These are phyloP conservation scores for Lactarius tabidus DNA, from an alignment of 768 basidiomycete genomes.

Conservation along the genomic window DNA sequence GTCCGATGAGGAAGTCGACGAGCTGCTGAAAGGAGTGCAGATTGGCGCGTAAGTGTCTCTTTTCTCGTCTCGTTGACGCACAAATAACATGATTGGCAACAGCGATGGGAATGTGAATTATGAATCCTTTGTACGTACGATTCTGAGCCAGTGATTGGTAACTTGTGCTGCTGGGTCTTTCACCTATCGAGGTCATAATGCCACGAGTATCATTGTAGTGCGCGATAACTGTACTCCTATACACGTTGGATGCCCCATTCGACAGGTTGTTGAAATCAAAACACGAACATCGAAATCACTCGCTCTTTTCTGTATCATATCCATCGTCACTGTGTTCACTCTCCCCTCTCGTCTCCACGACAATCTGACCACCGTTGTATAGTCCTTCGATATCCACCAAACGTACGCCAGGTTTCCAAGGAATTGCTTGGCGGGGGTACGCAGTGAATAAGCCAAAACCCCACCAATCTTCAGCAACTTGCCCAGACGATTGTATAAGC, in stretches of 20 bases:
- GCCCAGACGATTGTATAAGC: slow-evolving; percentile 28
- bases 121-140: slow-evolving; percentile 93
- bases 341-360: slow-evolving; percentile 27
- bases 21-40: slow-evolving; percentile 93
- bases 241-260: neutral
- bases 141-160: slow-evolving; percentile 76
- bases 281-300: neutral
- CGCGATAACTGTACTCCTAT: slow-evolving; percentile 3
- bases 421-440: slow-evolving; percentile 66
- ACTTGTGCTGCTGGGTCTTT: slow-evolving; percentile 14
- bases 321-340: slow-evolving; percentile 19
- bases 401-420: slow-evolving; percentile 36
- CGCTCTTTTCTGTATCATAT: slow-evolving; percentile 26
- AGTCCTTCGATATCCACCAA: slow-evolving; percentile 25
- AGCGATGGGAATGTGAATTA: slow-evolving; percentile 98
- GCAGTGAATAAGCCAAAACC: slow-evolving; percentile 65
- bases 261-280: neutral
- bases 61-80: slow-evolving; percentile 7
- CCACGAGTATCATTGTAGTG: slow-evolving; percentile 7
- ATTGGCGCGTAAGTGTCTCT: slow-evolving; percentile 66
- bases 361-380: slow-evolving; percentile 32
- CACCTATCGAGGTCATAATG: neutral
- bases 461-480: slow-evolving; percentile 52
- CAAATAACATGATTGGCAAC: slow-evolving; percentile 8
- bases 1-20: slow-evolving; percentile 96